Evolutionary conservation across 495 filamentous ascomycete genomes (phyloP).

Genomic region (Lophium mytilinum): DNA sequence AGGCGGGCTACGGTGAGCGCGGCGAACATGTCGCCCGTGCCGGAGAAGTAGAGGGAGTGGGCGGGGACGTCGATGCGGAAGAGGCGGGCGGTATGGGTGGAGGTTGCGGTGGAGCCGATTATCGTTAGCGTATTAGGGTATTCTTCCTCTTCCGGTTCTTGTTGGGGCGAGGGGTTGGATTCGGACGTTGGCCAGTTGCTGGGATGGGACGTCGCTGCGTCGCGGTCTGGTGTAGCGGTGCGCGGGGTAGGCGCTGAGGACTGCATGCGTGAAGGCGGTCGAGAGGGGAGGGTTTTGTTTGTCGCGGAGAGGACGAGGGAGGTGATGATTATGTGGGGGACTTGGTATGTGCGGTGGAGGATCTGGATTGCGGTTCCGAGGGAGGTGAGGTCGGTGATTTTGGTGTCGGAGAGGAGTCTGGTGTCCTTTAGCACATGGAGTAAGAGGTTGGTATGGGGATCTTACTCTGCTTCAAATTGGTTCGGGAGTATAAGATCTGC

Average conservation of each 20-base stretch:
- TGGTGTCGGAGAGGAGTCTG: slow-evolving; percentile 72
- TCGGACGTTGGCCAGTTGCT: slow-evolving; percentile 4
- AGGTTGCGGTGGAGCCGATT: slow-evolving; percentile 64
- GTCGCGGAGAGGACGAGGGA: slow-evolving; percentile 51
- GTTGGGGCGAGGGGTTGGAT: slow-evolving; percentile 1
- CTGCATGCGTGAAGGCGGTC: slow-evolving; percentile 34
- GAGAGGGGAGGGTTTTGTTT: slow-evolving; percentile 30
- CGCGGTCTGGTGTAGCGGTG: neutral
- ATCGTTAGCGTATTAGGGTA: slow-evolving; percentile 50
- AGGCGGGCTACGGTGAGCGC: slow-evolving; percentile 84
- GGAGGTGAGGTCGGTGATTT: slow-evolving; percentile 66
- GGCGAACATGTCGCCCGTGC: slow-evolving; percentile 97
- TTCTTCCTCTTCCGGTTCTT: neutral
- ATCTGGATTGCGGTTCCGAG: slow-evolving; percentile 64
- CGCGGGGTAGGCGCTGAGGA: slow-evolving; percentile 23
- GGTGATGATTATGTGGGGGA: slow-evolving; percentile 91
- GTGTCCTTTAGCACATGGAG: neutral
- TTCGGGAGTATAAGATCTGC: slow-evolving; percentile 93
- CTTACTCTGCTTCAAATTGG: slow-evolving; percentile 91
- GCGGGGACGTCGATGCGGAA: slow-evolving; percentile 81
- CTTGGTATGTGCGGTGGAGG: slow-evolving; percentile 64
- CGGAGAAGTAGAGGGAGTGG: slow-evolving; percentile 86
- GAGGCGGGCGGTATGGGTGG: slow-evolving; percentile 56
- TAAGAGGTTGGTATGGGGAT: neutral
- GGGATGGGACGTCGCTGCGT: slow-evolving; percentile 10